Percentiles rank a stretch among this genome's conserved stretches.
Evolutionary conservation across 164 flowering plant species (phyloP).

Genomic region (Cinnamomum micranthum): DNA sequence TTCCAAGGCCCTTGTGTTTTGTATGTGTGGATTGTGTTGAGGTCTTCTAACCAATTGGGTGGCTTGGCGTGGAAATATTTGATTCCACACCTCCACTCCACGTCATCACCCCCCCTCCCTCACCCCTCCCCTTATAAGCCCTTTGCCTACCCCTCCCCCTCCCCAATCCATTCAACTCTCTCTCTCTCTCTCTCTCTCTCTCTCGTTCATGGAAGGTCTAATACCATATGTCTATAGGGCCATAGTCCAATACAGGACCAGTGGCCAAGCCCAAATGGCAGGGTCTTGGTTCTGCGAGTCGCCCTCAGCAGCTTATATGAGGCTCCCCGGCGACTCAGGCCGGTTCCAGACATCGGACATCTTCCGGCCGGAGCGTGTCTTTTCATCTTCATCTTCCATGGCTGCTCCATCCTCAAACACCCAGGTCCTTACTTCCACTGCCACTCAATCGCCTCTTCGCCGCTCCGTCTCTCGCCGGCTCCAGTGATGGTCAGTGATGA

Average conservation of each 20-base stretch:
- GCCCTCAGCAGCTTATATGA: slow-evolving; percentile 58
- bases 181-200: slow-evolving; percentile 1
- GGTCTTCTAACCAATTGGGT: not conserved
- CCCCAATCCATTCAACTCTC: not conserved
- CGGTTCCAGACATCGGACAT: slow-evolving; percentile 52
- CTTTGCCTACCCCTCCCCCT: not conserved
- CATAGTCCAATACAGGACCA: slow-evolving; percentile 58
- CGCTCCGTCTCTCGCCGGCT: slow-evolving; percentile 4
- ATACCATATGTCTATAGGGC: slow-evolving; percentile 74
- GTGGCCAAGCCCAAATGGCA: slow-evolving; percentile 19
- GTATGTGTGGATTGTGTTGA: not conserved
- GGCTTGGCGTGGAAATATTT: not conserved
- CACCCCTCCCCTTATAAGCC: not conserved
- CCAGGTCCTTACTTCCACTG: not conserved
- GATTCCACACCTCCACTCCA: not conserved
- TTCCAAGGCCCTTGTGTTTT: not conserved
- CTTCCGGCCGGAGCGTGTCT: slow-evolving; percentile 27
- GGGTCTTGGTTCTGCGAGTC: slow-evolving; percentile 48
- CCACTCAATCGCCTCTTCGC: slow-evolving; percentile 6
- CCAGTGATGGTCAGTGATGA: not conserved
- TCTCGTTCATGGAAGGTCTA: slow-evolving; percentile 65
- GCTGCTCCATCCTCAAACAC: slow-evolving; percentile 16
- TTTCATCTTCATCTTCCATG: slow-evolving; percentile 22
- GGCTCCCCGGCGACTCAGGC: slow-evolving; percentile 81
- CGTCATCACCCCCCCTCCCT: not conserved